These are phyloP conservation scores for Thraustochytrium striatum DNA, from an alignment of 352 stramenopile genomes.

Conservation along the genomic window DNA sequence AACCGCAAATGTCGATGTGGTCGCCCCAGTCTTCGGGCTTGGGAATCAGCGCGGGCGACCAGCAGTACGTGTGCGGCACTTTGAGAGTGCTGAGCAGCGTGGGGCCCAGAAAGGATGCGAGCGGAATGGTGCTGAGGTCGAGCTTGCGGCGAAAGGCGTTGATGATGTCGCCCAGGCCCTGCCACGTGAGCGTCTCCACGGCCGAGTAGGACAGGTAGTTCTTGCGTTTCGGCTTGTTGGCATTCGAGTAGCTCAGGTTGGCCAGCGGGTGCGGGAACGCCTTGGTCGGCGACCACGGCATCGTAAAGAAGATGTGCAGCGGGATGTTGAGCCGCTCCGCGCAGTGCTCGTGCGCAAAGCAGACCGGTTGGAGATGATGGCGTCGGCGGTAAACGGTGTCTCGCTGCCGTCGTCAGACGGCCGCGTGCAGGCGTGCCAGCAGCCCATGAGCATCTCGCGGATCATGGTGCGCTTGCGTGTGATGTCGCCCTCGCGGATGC, in stretches of 20 bases:
- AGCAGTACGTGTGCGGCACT: slow-evolving; percentile 82
- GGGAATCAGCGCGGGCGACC: slow-evolving; percentile 74
- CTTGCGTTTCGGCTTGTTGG: too few species aligned
- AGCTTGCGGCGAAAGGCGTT: slow-evolving; percentile 67
- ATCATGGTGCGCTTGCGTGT: not conserved
- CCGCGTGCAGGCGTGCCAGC: not conserved
- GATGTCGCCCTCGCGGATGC: not conserved
- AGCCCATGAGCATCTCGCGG: slow-evolving; percentile 54
- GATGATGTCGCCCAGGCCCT: slow-evolving; percentile 67
- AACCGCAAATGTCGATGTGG: slow-evolving; percentile 53
- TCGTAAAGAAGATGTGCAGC: slow-evolving; percentile 87
- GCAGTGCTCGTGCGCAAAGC: slow-evolving; percentile 1
- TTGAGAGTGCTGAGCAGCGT: slow-evolving; percentile 57
- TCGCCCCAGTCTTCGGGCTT: slow-evolving; percentile 79
- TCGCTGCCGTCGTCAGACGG: slow-evolving; percentile 61
- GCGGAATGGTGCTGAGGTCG: not conserved
- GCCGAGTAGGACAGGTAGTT: slow-evolving; percentile 80
- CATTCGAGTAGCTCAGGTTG: slow-evolving; percentile 70
- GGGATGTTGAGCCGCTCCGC: slow-evolving; percentile 65
- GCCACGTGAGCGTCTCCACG: slow-evolving; percentile 74
- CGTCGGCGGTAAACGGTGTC: slow-evolving; percentile 72
- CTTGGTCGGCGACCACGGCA: slow-evolving; percentile 77
- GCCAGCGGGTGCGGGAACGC: slow-evolving; percentile 82
- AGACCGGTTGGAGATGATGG: slow-evolving; percentile 81
- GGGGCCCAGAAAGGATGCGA: not conserved